Evolutionary conservation across 78 protist genomes (phyloP), one percentile per base, ranked within the genome.

Genomic region (Dictyostelium firmibasis): DNA sequence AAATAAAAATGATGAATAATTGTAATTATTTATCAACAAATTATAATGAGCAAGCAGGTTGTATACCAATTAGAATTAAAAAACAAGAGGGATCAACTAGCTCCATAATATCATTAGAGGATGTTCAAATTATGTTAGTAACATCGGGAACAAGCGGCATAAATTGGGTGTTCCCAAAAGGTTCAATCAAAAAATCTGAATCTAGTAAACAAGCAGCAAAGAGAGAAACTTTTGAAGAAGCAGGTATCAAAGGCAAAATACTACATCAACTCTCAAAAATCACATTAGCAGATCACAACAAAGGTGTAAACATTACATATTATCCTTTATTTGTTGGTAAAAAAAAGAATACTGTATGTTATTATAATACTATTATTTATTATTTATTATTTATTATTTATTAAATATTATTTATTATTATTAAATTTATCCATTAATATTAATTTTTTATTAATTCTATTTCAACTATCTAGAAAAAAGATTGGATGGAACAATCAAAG

Each of bases 101-200:
- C 2, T 18, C 44, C 6, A 2, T 81, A 64, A 27, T 89, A 27
- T 20, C 79, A 14, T n/a, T 81, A 31, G 84, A 82, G 1, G 86
- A 89, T 35, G 31, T 81, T 44, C 87, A 89, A 31, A 67, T 89
- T 4, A 27, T 89, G 78, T 69, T 89, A 50, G 94, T 89, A 13
- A 89, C 94, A n/a, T 64, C 79, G 2, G 94, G 88, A 6, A 82
- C 86, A 3, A 50, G 87, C 31, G 94, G 94, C 11, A 84, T 77
- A 10, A 44, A 83, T 38, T 89, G 94, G 94, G 94, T 89, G 3
- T 89, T 89, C 41, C 94, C 94, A 9, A 89, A 89, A 81, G 94
- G 94, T 3, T 89, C 94, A 20, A 81, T 89, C 3, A 89, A 89
- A 31, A 89, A 89, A 75, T 38, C 33, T 2, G 94, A 89, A 27